phyloP scores from a whole-genome alignment of 148 eudicot species.

The Tetragonia tetragonoides region DNA sequence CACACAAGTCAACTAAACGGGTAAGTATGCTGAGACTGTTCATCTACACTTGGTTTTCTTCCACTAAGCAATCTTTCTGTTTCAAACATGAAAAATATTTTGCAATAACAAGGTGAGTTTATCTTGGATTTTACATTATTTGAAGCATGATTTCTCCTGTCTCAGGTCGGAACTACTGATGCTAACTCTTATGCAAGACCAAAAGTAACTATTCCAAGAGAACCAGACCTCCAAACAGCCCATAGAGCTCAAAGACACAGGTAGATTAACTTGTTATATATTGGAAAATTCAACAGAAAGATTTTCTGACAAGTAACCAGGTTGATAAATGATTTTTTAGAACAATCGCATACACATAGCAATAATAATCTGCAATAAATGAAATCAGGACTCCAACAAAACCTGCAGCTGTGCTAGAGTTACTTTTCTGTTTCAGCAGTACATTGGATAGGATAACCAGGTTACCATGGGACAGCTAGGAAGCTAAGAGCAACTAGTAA shows the following conservation, averaged over 20 bases:
- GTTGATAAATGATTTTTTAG: constrained; percentile 7
- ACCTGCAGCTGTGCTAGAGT: too few relatives aligned
- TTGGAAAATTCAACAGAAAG: background rate
- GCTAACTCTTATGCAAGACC: constrained; percentile 30
- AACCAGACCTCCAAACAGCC: constrained; percentile 67
- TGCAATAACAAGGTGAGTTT: background rate
- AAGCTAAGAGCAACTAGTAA: too few relatives aligned
- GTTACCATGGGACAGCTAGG: too few relatives aligned
- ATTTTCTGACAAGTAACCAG: background rate
- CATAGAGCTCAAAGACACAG: constrained; percentile 63
- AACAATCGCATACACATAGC: too few relatives aligned
- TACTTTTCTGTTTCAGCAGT: too few relatives aligned
- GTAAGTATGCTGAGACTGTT: constrained; percentile 23
- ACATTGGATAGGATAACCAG: too few relatives aligned
- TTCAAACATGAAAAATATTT: background rate
- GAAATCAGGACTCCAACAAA: too few relatives aligned
- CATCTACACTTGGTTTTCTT: background rate
- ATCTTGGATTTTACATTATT: background rate
- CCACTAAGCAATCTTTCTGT: background rate
- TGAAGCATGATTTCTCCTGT: background rate
- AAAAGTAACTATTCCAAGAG: constrained; percentile 69
- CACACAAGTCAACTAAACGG: constrained; percentile 59
- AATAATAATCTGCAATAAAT: too few relatives aligned
- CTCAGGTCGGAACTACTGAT: constrained; percentile 33
- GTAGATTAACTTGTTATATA: constrained; percentile 32